Base-by-base conservation (phyloP, 2,329 filamentous ascomycete genomes). In the Penicillium fuscoglaucum region DNA sequence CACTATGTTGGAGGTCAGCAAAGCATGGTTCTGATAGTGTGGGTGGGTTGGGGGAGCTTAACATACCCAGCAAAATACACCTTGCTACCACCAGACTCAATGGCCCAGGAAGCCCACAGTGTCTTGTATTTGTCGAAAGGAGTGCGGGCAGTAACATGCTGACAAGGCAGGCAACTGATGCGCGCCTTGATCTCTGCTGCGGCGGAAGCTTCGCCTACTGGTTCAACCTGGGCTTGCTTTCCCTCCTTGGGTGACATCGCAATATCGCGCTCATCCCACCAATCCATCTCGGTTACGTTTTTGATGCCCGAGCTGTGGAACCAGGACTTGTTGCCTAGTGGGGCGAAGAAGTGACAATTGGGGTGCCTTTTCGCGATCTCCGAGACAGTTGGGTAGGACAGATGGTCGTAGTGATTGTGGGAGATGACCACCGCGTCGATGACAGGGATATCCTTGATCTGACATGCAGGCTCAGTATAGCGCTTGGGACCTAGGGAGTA, bases 391-490 rank as follows among this genome's bases (percentile, higher is more conserved):
- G 86, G 83, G 67, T 91, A 86, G 1, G 90, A 93, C 13, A 98
- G 80, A 71, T 97, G 93, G 75, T 97, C 93, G 74, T 97, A 97
- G 77, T 97, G 93, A 67, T 88, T 92, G 76, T 97, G 93, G 19
- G 87, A 91, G 66, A 96, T 96, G 54, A 95, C 79, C 10, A 91
- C 73, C 9, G 76, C 74, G 68, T 81, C 73, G 62, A 81, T 74
- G 58, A 70, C 68, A 0, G 93, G 93, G 4, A 97, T 83, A 64
- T 96, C 91, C 51, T 84, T 82, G 61, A 96, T 84, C 55, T 87
- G 76, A 74, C 92, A 96, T 0, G 93, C 90, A 57, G 83, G 81
- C 24, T 87, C 82, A 0, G 93, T 96, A 76, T 85, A 96, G 50
- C 93, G 83, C 76, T 90, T 90, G 2, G 93, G 89, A 0, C 86